Percentiles rank a stretch among this genome's conserved stretches.
phyloP scores from a whole-genome alignment of 2,329 filamentous ascomycete genomes.

The Leptographium procerum region DNA sequence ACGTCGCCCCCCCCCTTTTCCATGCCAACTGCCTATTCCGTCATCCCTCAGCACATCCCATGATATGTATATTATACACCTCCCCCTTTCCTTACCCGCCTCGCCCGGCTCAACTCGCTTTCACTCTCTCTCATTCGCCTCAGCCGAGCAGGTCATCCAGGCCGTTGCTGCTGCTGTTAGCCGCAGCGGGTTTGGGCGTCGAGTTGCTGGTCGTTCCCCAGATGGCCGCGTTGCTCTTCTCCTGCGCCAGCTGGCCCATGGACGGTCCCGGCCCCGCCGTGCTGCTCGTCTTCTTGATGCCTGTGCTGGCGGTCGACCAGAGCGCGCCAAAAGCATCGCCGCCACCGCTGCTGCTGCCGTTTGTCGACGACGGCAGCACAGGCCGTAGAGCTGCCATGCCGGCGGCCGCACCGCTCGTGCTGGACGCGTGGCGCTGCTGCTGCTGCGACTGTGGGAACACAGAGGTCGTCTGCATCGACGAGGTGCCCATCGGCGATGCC shows the following conservation, averaged over 20 bases:
- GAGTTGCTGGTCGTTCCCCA: conserved; percentile 62
- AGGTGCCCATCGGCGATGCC: conserved; percentile 14
- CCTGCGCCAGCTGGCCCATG: conserved; percentile 90
- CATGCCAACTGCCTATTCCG: neutral
- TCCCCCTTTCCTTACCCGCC: neutral
- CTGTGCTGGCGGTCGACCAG: conserved; percentile 64
- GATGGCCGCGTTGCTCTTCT: conserved; percentile 88
- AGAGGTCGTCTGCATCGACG: conserved; percentile 18
- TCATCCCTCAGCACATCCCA: neutral
- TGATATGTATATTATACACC: neutral
- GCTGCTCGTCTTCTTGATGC: conserved; percentile 59
- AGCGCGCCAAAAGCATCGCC: conserved; percentile 85
- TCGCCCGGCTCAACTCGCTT: neutral
- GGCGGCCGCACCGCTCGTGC: conserved; percentile 7
- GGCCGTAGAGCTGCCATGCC: conserved; percentile 18
- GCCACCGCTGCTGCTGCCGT: conserved; percentile 29
- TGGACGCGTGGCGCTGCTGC: conserved; percentile 10
- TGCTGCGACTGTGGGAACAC: conserved; percentile 5
- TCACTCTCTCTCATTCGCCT: neutral
- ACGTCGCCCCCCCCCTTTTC: neutral
- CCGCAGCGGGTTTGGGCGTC: conserved; percentile 18
- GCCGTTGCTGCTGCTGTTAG: conserved; percentile 18
- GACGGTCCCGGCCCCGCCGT: conserved; percentile 61
- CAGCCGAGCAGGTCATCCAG: conserved; percentile 38
- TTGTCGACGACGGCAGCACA: conserved; percentile 1